phyloP scores from a whole-genome alignment of 495 filamentous ascomycete species.

The Talaromyces stipitatus region DNA sequence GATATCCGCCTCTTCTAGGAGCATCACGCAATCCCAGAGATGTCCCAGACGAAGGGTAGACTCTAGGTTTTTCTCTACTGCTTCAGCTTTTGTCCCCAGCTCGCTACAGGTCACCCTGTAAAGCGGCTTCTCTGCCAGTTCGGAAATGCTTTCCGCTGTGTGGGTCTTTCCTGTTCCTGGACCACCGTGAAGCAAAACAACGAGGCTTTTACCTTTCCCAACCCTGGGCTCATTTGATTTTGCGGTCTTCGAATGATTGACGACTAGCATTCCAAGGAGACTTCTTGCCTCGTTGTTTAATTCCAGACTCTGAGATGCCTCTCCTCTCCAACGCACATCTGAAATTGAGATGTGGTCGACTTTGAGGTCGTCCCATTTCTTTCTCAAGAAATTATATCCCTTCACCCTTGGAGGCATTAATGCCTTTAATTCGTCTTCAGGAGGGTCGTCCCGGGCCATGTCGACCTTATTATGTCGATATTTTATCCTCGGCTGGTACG shows the following conservation, averaged over 20 bases:
- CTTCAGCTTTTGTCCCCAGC: neutral
- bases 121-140: neutral
- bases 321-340: neutral
- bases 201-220: neutral
- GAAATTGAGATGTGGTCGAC: neutral
- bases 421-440: neutral
- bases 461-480: neutral
- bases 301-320: neutral
- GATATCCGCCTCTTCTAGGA: neutral
- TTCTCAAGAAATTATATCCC: neutral
- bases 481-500: neutral
- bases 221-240: neutral
- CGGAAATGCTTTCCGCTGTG: neutral
- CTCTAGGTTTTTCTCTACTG: neutral
- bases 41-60: neutral
- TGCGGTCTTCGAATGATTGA: neutral
- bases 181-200: neutral
- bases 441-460: neutral
- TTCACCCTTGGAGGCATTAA: neutral
- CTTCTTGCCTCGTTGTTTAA: neutral
- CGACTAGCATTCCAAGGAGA: neutral
- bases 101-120: neutral
- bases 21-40: neutral
- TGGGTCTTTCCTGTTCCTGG: neutral
- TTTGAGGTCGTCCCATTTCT: neutral